Conservation (phyloP, 768 basidiomycete species). For the Nidularia sp. region DNA sequence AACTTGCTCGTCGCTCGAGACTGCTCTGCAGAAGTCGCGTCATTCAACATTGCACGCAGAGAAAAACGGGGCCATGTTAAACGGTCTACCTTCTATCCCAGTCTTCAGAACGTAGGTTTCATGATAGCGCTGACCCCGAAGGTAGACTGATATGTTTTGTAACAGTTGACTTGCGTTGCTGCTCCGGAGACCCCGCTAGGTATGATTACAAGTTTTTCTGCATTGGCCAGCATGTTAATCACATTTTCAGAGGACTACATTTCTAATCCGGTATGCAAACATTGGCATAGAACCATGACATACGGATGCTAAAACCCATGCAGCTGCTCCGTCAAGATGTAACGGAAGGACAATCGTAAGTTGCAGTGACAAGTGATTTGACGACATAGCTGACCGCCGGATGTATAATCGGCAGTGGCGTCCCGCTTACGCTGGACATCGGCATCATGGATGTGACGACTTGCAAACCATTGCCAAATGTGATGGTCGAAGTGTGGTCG, state of each 20-base stretch:
- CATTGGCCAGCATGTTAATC: neutral
- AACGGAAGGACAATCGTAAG: constrained; percentile 15
- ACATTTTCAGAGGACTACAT: constrained; percentile 11
- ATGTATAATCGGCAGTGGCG: constrained; percentile 14
- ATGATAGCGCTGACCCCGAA: neutral
- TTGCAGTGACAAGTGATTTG: neutral
- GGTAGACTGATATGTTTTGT: neutral
- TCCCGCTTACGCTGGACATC: constrained; percentile 28
- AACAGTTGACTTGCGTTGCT: constrained; percentile 11
- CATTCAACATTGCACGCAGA: constrained; percentile 12
- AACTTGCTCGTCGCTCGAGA: constrained; percentile 1
- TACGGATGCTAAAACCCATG: neutral
- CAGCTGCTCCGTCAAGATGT: constrained; percentile 15
- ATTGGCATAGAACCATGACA: too few species aligned
- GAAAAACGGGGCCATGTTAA: constrained; percentile 8
- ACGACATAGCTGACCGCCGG: neutral
- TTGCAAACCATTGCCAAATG: constrained; percentile 27
- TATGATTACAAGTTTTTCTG: neutral
- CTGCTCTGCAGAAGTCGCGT: constrained; percentile 9
- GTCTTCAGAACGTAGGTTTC: constrained; percentile 12
- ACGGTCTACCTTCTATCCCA: constrained; percentile 7
- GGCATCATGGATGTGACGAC: constrained; percentile 30
- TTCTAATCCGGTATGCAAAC: constrained; percentile 9
- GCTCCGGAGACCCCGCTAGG: constrained; percentile 15
- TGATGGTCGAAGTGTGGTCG: constrained; percentile 32